phyloP scores from a whole-genome alignment of 306 rosid species.

The Luffa aegyptiaca region DNA sequence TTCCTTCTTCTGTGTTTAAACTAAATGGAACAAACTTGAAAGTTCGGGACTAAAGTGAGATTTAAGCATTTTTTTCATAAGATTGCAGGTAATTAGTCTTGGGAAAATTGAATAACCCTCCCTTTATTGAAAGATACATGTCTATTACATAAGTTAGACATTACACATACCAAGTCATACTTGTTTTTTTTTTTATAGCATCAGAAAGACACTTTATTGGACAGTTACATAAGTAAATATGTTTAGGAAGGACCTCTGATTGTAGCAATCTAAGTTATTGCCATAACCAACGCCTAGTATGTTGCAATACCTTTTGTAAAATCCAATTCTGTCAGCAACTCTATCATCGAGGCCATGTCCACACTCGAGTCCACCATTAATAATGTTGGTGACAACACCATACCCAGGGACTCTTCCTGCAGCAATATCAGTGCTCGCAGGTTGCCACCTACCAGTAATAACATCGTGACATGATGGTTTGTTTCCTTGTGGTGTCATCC shows the following conservation, averaged over 20 bases:
- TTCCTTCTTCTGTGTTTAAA: no score
- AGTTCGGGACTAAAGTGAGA: no score
- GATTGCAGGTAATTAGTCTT: no score
- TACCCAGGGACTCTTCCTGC: conserved; percentile 19
- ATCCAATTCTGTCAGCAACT: conserved; percentile 27
- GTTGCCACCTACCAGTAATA: conserved; percentile 35
- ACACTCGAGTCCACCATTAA: conserved; percentile 37
- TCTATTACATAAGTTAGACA: background rate
- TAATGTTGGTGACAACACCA: conserved; percentile 28
- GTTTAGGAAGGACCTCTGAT: conserved; percentile 16
- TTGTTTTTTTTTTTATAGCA: background rate
- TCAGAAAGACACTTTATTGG: background rate
- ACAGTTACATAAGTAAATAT: no score
- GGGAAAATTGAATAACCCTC: background rate
- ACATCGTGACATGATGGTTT: conserved; percentile 69
- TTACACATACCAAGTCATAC: background rate
- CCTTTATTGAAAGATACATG: background rate
- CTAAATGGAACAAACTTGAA: no score
- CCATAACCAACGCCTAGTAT: conserved; percentile 14
- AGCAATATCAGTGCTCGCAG: conserved; percentile 23
- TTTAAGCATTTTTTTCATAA: no score
- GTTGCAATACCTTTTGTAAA: conserved; percentile 29
- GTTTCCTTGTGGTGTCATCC: conserved; percentile 62
- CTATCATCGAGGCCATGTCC: conserved; percentile 15
- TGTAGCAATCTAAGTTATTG: conserved; percentile 26